Base-by-base conservation (phyloP, 225 moss, liverwort and hornwort genomes). In the Rhytidiadelphus loreus region DNA sequence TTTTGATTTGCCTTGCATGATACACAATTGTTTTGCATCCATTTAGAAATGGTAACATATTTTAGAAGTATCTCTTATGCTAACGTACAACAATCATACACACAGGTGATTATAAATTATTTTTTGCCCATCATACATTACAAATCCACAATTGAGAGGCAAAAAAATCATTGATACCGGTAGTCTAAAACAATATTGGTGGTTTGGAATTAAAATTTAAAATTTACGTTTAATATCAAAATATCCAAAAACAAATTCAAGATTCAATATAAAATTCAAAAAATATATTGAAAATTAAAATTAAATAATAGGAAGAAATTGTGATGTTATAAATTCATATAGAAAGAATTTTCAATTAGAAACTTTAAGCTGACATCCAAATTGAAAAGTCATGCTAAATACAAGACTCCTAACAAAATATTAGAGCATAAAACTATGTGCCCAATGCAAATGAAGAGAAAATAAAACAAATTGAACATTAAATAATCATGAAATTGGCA, bases 351-450 rank as follows among this genome's bases (percentile, higher is more conserved):
- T n/a, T 18, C 5, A 28, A 81, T 62, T 22, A 43, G 7, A 46
- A 23, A 16, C 7, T 62, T 61, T 46, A 46, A 81, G 1, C 16
- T 33, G 1, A 61, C 33, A 43, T 80, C 29, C 29, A 41, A 60
- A 14, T 32, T 60, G 4, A 32, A 81, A 39, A 61, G 6, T 30
- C 32, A 44, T 44, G 29, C 18, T 7, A 9, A 43, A 5, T 58
- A 59, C 4, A 59, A 77, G 16, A 17, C 16, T 78, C 1, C 2
- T 17, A 1, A 4, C 1, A 77, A 77, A 39, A 22, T 28, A 79
- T 24, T 11, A 0, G 3, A n/a, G 26, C 0, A n/a, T 26, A 39
- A 39, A 28, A 39, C 28, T 39, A 78, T 0, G 0, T 7, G 28
- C 18, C 5, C 0, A 3, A 55, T 77, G 9, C 15, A 78, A 79